phyloP scores from a whole-genome alignment of 495 filamentous ascomycete species.

The Tuber umbilicatum region DNA sequence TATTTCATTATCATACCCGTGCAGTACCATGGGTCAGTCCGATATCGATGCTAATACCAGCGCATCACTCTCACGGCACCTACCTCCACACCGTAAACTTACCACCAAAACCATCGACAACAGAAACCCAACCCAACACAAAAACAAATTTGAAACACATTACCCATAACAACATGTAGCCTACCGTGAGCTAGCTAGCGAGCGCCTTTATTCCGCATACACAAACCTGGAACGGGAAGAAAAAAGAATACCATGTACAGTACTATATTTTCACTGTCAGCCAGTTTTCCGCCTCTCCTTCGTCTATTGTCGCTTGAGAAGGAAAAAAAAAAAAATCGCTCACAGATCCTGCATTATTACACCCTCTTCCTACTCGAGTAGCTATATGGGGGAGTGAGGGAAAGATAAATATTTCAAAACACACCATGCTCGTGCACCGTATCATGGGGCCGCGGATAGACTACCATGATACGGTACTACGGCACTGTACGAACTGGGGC shows the following conservation, averaged over 20 bases:
- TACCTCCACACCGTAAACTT: background rate
- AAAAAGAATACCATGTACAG: background rate
- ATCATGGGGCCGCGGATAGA: background rate
- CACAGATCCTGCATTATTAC: background rate
- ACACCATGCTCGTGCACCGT: background rate
- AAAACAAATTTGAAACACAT: background rate
- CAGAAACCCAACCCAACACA: background rate
- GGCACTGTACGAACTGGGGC: background rate
- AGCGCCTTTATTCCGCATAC: background rate
- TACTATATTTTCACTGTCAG: background rate
- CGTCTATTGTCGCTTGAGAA: background rate
- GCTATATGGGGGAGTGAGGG: background rate
- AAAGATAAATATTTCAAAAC: background rate
- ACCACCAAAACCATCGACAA: background rate
- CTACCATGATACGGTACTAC: background rate
- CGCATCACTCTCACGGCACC: background rate
- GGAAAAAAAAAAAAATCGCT: background rate
- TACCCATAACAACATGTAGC: background rate
- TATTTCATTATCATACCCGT: background rate
- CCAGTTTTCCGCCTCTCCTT: background rate
- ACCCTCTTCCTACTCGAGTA: background rate
- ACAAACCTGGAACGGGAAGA: background rate
- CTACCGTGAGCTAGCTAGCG: background rate
- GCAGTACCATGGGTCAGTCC: no score
- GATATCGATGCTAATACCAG: background rate